Evolutionary conservation across 768 basidiomycete genomes (phyloP).

Genomic region (Termitomyces sp.): DNA sequence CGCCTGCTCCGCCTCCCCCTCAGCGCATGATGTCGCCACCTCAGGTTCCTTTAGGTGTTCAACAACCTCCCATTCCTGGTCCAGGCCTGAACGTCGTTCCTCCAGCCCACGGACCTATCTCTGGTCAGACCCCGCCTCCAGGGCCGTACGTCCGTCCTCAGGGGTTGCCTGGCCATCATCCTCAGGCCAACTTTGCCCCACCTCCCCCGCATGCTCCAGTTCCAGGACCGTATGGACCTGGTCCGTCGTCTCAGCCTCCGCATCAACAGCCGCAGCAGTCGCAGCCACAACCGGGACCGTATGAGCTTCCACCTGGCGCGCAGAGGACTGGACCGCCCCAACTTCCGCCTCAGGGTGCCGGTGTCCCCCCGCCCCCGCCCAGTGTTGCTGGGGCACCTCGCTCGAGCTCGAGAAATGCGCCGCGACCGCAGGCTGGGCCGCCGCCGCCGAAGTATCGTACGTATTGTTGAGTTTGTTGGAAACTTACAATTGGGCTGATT

Average conservation of each 20-base stretch:
- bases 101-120: conserved; percentile 30
- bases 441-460: conserved; percentile 41
- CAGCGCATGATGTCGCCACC: conserved; percentile 39
- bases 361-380: conserved; percentile 17
- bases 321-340: conserved; percentile 19
- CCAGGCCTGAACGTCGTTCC: conserved; percentile 47
- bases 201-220: conserved; percentile 21
- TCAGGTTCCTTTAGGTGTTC: conserved; percentile 30
- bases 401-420: conserved; percentile 17
- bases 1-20: conserved; percentile 26
- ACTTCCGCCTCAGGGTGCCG: conserved; percentile 29
- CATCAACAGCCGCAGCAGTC: conserved; percentile 17
- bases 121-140: conserved; percentile 39
- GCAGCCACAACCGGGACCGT: conserved; percentile 28
- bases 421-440: conserved; percentile 19
- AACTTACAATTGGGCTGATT: conserved; percentile 1
- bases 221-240: conserved; percentile 18
- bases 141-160: conserved; percentile 32
- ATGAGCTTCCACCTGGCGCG: conserved; percentile 35
- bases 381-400: conserved; percentile 29
- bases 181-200: conserved; percentile 18
- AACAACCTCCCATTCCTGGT: conserved; percentile 30
- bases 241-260: conserved; percentile 13
- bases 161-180: conserved; percentile 14
- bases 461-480: conserved; percentile 13